These are phyloP conservation scores for Pythium aphanidermatum DNA, from an alignment of 352 stramenopile species.

Conservation along the genomic window DNA sequence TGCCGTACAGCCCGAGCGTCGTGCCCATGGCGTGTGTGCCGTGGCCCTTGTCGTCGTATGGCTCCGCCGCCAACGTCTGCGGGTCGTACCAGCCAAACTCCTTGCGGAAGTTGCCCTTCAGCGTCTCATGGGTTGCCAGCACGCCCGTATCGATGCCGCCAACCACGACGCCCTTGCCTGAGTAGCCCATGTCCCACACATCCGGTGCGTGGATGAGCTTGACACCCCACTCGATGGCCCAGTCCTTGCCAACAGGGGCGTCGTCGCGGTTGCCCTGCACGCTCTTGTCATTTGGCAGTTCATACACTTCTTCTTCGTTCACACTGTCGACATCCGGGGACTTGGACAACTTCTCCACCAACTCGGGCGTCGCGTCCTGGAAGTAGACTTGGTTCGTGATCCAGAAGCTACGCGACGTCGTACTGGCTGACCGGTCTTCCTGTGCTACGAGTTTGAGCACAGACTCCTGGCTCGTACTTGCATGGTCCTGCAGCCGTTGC, in stretches of 20 bases:
- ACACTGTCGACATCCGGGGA: background rate
- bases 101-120: conserved; percentile 14
- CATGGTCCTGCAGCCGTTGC: too few relatives aligned
- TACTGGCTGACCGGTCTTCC: too few relatives aligned
- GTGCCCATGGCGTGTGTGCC: conserved; percentile 9
- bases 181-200: conserved; percentile 13
- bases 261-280: background rate
- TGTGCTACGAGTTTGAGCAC: too few relatives aligned
- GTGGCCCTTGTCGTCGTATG: conserved; percentile 10
- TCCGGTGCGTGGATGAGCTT: conserved; percentile 4
- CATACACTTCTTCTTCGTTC: background rate
- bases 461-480: too few relatives aligned
- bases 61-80: conserved; percentile 2
- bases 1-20: background rate
- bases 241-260: background rate
- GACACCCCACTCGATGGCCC: conserved; percentile 10
- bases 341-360: conserved; percentile 3
- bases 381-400: too few relatives aligned
- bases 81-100: conserved; percentile 25
- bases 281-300: background rate
- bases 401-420: too few relatives aligned
- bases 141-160: conserved; percentile 12
- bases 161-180: conserved; percentile 9
- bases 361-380: background rate
- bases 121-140: conserved; percentile 5